These are phyloP conservation scores for Penicillium olsonii DNA, from an alignment of 2,329 filamentous ascomycete species.

Conservation along the genomic window DNA sequence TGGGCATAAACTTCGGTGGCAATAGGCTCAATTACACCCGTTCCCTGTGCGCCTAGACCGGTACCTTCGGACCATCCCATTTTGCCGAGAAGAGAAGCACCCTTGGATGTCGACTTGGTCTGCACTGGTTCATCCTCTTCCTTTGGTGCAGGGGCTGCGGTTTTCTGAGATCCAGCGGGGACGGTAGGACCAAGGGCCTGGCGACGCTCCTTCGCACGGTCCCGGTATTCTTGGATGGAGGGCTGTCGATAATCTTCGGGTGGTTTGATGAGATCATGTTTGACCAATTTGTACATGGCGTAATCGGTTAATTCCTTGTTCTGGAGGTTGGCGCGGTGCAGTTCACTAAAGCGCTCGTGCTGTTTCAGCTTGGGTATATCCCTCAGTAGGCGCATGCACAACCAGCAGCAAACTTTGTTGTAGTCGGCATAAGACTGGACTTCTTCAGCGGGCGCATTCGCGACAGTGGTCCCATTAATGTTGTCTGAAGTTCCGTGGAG, in stretches of 20 bases:
- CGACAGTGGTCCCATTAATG: conserved; percentile 15
- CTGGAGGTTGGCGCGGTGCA: conserved; percentile 58
- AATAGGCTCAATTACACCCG: conserved; percentile 50
- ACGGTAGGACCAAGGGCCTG: conserved; percentile 44
- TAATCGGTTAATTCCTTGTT: conserved; percentile 41
- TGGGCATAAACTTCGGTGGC: conserved; percentile 52
- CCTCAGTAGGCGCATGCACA: conserved; percentile 63
- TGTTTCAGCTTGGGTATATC: conserved; percentile 56
- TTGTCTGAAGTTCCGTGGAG: conserved; percentile 55
- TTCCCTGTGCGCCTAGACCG: conserved; percentile 51
- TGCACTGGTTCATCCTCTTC: conserved; percentile 33
- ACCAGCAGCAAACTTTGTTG: conserved; percentile 59
- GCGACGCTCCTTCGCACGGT: conserved; percentile 49
- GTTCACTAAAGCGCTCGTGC: conserved; percentile 61
- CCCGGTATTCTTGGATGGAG: conserved; percentile 43
- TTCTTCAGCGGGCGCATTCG: conserved; percentile 37
- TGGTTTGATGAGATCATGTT: not conserved
- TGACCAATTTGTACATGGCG: not conserved
- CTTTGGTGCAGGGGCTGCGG: conserved; percentile 32
- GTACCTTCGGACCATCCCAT: conserved; percentile 54
- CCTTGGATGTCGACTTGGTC: conserved; percentile 44
- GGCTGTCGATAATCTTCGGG: conserved; percentile 45
- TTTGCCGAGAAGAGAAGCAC: conserved; percentile 52
- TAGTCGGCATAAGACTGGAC: conserved; percentile 63
- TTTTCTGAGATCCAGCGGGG: conserved; percentile 20